Base-by-base conservation (phyloP, 2,329 filamentous ascomycete genomes). In the Diaporthe vaccinii region DNA sequence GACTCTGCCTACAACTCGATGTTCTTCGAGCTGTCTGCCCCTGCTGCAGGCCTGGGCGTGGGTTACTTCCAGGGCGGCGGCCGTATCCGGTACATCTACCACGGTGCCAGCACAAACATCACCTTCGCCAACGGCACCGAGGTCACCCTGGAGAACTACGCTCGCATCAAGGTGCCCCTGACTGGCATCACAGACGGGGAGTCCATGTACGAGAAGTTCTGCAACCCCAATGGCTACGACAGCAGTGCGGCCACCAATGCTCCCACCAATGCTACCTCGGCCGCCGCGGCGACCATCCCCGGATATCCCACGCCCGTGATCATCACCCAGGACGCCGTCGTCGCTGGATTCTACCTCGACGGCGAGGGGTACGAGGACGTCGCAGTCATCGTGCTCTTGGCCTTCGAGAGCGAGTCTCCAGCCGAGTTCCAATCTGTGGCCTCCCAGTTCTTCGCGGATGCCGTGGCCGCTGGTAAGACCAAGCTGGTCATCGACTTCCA, bases 401-500 rank as follows among this genome's bases (percentile, higher is more conserved):
- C 82, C 68, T 82, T 82, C 55, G 76, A 76, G 68, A 76, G 78
- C 39, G 76, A 78, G 9, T 79, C 77, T 59, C 74, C 80, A 0
- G 62, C 78, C 49, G 82, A 84, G 72, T 86, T 85, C 75, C 82
- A 86, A 61, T 76, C 80, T 7, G 81, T 83, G 0, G 78, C 79
- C 53, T 78, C 79, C 49, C 78, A 83, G 34, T 84, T 85, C 74
- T 82, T 86, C 62, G 80, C 82, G 58, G 74, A 82, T n/a, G 83
- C 83, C 14, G 77, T 81, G 0, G 83, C 84, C 14, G 86, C 85
- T 1, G 88, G 87, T 74, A 92, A 91, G 83, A 91, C 86, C 61
- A 91, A 90, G 80, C 86, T 93, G 0, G 87, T 93, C 15, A 84
- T 93, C 41, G 91, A 92, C 77, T 82, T 92, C 8, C 87, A 86